Percentiles rank a stretch among this genome's conserved stretches.
Evolutionary conservation across 1,284 basidiomycete genomes (phyloP).

Genomic region (Tremellales sp.): DNA sequence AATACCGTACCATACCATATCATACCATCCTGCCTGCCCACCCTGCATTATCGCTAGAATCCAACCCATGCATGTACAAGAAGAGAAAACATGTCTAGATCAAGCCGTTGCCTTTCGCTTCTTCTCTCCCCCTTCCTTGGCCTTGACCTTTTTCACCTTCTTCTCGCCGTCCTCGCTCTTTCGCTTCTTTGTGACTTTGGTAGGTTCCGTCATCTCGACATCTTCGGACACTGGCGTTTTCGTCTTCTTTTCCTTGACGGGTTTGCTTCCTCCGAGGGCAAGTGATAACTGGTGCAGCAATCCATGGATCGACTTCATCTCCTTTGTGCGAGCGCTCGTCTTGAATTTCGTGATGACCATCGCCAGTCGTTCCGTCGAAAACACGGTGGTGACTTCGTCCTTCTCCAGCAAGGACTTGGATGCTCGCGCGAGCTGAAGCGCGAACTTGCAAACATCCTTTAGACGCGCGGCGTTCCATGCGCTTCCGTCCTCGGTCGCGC

Average conservation of each 20-base stretch:
- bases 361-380: conserved; percentile 53
- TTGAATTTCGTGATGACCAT: conserved; percentile 48
- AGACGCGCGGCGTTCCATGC: conserved; percentile 63
- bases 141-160: conserved; percentile 19
- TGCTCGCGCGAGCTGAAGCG: conserved; percentile 62
- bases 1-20: background rate
- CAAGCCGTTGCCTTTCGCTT: background rate
- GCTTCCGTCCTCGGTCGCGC: conserved; percentile 49
- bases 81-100: conserved; percentile 4
- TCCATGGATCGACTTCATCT: conserved; percentile 52
- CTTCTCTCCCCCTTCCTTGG: background rate
- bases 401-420: conserved; percentile 52
- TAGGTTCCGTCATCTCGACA: background rate
- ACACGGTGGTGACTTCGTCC: conserved; percentile 42
- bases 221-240: conserved; percentile 10
- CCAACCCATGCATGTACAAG: background rate
- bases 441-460: conserved; percentile 76
- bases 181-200: conserved; percentile 1
- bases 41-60: background rate
- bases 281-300: conserved; percentile 55
- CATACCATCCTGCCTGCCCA: background rate
- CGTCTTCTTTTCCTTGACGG: conserved; percentile 16
- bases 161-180: conserved; percentile 12
- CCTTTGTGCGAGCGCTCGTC: conserved; percentile 51
- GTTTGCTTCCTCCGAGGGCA: conserved; percentile 24